Evolutionary conservation across 768 basidiomycete species (phyloP), one percentile per base, ranked within the genome.

Genomic region (Suillus placidus): DNA sequence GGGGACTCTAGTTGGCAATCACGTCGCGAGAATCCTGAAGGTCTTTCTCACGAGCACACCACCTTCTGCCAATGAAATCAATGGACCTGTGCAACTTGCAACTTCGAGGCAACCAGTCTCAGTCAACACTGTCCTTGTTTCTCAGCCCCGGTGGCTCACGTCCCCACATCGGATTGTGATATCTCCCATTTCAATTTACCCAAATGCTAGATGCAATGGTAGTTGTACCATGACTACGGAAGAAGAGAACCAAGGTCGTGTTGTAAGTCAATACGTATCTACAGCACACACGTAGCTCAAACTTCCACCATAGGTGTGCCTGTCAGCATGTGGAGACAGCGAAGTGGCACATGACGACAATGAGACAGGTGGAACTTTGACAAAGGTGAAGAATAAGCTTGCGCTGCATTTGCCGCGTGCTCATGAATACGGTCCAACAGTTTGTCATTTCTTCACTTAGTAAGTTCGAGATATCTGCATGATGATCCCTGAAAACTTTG

Each of bases 281-380:
- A 2, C 6, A 13, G 34, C 51, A 18, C 38, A 23, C 30, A 9
- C 38, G 3, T 37, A 18, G 16, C 51, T 32, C 6, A 26, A 37
- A 23, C 3, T 23, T 35, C 6, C 13, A 14, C 3, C 0, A 14
- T 20, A 75, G 73, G 70, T 77, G 12, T 77, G 69, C 45, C 40
- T 77, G 23, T 73, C 73, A 0, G 72, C 74, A 6, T 75, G 74
- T 54, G 68, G 69, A 13, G 74, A 77, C n/a, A 60, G 57, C 14
- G 72, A 76, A 6, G 4, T 51, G 23, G 74, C 76, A 6, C 65
- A 68, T 16, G 74, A 75, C 47, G 72, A 75, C 45, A 45, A 64
- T 14, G 56, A 61, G 54, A 67, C 45, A 37, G 61, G 43, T 32
- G 14, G 66, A 12, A 75, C 75, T 9, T 73, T 75, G 43, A 74